phyloP scores from a whole-genome alignment of 2,329 filamentous ascomycete genomes.

The Akanthomyces muscarius region DNA sequence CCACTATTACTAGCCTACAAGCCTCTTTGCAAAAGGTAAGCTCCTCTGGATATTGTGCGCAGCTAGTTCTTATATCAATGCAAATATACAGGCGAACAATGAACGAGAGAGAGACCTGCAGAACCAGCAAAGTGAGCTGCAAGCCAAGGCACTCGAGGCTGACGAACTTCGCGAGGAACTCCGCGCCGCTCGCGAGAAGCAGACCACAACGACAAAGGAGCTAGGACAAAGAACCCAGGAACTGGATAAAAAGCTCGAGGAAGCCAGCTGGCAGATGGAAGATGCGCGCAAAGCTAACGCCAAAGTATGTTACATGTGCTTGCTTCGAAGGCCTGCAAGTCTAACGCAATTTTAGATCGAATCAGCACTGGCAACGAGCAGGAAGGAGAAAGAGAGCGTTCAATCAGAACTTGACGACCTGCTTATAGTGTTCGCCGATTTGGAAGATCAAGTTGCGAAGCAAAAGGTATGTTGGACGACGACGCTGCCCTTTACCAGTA shows the following conservation, averaged over 20 bases:
- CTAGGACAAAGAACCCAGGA: constrained; percentile 24
- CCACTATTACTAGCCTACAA: constrained; percentile 58
- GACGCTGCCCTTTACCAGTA: neutral
- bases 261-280: constrained; percentile 21
- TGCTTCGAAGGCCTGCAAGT: neutral
- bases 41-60: neutral
- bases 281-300: constrained; percentile 22
- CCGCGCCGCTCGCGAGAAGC: constrained; percentile 37
- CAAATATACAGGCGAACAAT: constrained; percentile 36
- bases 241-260: constrained; percentile 27
- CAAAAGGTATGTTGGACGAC: constrained; percentile 62
- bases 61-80: neutral
- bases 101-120: constrained; percentile 49
- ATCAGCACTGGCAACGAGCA: constrained; percentile 38
- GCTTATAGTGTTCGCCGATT: constrained; percentile 73
- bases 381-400: constrained; percentile 57
- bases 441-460: constrained; percentile 70
- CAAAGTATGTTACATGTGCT: constrained; percentile 23
- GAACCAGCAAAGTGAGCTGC: constrained; percentile 47
- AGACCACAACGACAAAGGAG: neutral
- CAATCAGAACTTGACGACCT: constrained; percentile 78
- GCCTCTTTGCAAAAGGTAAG: constrained; percentile 57
- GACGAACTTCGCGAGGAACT: constrained; percentile 37
- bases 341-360: constrained; percentile 28
- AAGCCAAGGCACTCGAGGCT: constrained; percentile 31